Evolutionary conservation across 805 yeast genomes (phyloP).

Genomic region (Tetrapisispora arboricola): DNA sequence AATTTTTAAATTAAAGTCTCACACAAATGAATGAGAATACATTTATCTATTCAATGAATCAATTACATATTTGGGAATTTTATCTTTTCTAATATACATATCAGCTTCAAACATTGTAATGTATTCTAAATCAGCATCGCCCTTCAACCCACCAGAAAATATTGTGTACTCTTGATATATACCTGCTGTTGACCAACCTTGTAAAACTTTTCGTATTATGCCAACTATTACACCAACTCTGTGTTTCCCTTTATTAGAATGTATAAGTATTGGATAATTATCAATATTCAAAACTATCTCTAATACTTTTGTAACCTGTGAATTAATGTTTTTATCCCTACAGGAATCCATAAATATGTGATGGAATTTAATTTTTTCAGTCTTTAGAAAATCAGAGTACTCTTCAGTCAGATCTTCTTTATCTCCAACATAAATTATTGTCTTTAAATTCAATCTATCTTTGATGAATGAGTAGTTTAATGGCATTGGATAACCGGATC

Average conservation of each 20-base stretch:
- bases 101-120: constrained; percentile 73
- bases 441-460: constrained; percentile 52
- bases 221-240: constrained; percentile 93
- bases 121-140: constrained; percentile 82
- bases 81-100: constrained; percentile 36
- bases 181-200: constrained; percentile 90
- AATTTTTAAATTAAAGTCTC: no score
- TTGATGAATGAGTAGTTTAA: constrained; percentile 71
- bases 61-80: constrained; percentile 55
- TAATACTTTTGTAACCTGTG: constrained; percentile 47
- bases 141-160: constrained; percentile 81
- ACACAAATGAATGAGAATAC: no score
- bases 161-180: constrained; percentile 88
- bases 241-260: constrained; percentile 96
- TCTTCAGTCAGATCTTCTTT: constrained; percentile 43
- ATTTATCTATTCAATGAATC: background rate
- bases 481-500: constrained; percentile 92
- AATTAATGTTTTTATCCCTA: constrained; percentile 61
- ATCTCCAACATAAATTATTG: constrained; percentile 79
- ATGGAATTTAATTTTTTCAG: constrained; percentile 43
- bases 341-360: constrained; percentile 59
- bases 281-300: constrained; percentile 47
- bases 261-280: constrained; percentile 81
- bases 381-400: constrained; percentile 58
- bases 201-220: constrained; percentile 69